phyloP scores from a whole-genome alignment of 148 eudicot species.

The Vaccinium darrowii region DNA sequence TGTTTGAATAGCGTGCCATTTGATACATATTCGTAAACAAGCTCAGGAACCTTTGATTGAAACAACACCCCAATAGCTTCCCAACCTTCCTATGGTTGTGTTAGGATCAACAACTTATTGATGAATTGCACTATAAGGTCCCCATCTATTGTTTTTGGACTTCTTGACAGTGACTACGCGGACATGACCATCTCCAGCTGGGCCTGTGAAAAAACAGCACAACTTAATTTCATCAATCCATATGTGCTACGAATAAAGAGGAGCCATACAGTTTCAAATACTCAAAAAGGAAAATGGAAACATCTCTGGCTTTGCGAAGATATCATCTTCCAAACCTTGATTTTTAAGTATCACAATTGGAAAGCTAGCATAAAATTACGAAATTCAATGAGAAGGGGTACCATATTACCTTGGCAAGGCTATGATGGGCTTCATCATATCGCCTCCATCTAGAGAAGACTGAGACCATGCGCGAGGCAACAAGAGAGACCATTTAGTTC shows the following conservation, averaged over 20 bases:
- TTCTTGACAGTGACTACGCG: background rate
- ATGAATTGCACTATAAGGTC: too few relatives aligned
- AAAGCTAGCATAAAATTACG: background rate
- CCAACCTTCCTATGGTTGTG: too few relatives aligned
- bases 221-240: background rate
- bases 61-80: too few relatives aligned
- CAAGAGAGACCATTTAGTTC: conserved; percentile 2
- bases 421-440: conserved; percentile 78
- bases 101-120: too few relatives aligned
- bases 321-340: background rate
- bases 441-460: conserved; percentile 95
- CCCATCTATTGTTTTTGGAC: too few relatives aligned
- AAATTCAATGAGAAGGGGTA: background rate
- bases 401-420: conserved; percentile 66
- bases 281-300: background rate
- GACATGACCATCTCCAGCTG: conserved; percentile 88
- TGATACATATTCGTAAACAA: too few relatives aligned
- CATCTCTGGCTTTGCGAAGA: background rate
- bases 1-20: too few relatives aligned
- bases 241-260: background rate
- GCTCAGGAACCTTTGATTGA: too few relatives aligned
- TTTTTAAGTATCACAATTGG: background rate
- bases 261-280: background rate
- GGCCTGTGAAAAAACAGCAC: conserved; percentile 47
- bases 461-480: conserved; percentile 95